Percentiles rank a stretch among this genome's conserved stretches.
phyloP scores from a whole-genome alignment of 169 alveolate species.

The Plasmodium sp. region DNA sequence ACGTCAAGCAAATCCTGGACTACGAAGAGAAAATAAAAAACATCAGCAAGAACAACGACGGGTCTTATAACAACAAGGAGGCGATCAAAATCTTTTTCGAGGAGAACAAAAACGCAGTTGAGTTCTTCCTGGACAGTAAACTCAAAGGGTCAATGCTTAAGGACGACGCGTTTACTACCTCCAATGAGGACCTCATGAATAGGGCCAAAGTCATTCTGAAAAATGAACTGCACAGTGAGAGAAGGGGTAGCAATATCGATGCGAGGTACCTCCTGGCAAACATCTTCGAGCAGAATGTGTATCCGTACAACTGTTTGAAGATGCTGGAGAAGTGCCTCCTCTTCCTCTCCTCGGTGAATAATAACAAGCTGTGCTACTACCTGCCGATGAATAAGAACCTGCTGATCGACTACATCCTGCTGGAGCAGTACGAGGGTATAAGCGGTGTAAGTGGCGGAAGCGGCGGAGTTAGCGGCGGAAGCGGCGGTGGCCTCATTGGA shows the following conservation, averaged over 20 bases:
- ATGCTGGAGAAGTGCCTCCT: conserved; percentile 68
- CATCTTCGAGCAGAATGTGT: conserved; percentile 45
- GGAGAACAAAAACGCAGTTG: conserved; percentile 50
- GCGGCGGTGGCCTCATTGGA: no score
- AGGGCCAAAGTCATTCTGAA: conserved; percentile 65
- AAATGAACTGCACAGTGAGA: conserved; percentile 37
- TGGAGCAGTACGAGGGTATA: conserved; percentile 68
- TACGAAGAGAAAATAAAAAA: conserved; percentile 19
- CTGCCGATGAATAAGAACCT: conserved; percentile 62
- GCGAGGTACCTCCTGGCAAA: conserved; percentile 32
- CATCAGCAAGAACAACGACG: conserved; percentile 13
- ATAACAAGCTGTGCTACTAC: conserved; percentile 67
- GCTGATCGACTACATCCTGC: conserved; percentile 49
- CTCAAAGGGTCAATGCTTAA: not conserved
- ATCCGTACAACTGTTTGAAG: conserved; percentile 60
- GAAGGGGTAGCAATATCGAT: conserved; percentile 17
- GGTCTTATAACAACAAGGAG: conserved; percentile 36
- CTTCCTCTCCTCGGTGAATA: conserved; percentile 59
- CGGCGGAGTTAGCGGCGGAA: not conserved
- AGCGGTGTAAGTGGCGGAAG: no score
- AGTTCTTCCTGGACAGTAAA: conserved; percentile 64
- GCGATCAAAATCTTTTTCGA: conserved; percentile 65
- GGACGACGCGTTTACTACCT: not conserved
- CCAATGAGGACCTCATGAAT: conserved; percentile 26
- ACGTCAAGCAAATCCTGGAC: conserved; percentile 19